phyloP scores from a whole-genome alignment of 768 basidiomycete genomes.

The Termitomyces sp. region DNA sequence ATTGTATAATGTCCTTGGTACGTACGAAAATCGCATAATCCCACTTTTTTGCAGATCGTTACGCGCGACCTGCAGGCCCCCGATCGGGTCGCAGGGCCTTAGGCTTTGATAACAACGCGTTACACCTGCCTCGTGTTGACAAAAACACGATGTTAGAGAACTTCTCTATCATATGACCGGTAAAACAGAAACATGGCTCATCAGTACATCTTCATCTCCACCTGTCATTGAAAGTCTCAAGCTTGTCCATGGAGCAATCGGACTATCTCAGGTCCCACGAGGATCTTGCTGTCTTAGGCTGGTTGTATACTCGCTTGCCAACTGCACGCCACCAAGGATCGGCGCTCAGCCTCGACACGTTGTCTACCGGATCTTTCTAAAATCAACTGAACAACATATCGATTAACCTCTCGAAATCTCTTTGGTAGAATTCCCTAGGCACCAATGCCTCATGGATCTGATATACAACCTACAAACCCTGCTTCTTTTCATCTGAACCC shows the following conservation, averaged over 20 bases:
- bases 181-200: slow-evolving; percentile 11
- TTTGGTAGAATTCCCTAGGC: slow-evolving; percentile 5
- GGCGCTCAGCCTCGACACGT: background rate
- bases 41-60: background rate
- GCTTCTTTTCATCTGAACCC: slow-evolving; percentile 2
- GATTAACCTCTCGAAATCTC: slow-evolving; percentile 4
- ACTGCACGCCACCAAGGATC: slow-evolving; percentile 10
- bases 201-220: slow-evolving; percentile 12
- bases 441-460: slow-evolving; percentile 14
- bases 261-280: background rate
- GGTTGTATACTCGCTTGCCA: background rate
- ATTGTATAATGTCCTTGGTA: slow-evolving; percentile 14
- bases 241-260: slow-evolving; percentile 9
- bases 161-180: slow-evolving; percentile 12
- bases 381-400: slow-evolving; percentile 11
- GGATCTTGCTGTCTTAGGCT: background rate
- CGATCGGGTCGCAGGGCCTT: background rate
- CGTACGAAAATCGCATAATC: slow-evolving; percentile 7
- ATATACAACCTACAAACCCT: background rate
- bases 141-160: slow-evolving; percentile 10
- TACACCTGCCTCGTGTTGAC: slow-evolving; percentile 12
- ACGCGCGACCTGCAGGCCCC: background rate
- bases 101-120: background rate
- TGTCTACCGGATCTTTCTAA: slow-evolving; percentile 2
- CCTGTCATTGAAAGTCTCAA: background rate